These are phyloP conservation scores for Lomentospora prolificans DNA, from an alignment of 2,329 filamentous ascomycete species.

Conservation along the genomic window DNA sequence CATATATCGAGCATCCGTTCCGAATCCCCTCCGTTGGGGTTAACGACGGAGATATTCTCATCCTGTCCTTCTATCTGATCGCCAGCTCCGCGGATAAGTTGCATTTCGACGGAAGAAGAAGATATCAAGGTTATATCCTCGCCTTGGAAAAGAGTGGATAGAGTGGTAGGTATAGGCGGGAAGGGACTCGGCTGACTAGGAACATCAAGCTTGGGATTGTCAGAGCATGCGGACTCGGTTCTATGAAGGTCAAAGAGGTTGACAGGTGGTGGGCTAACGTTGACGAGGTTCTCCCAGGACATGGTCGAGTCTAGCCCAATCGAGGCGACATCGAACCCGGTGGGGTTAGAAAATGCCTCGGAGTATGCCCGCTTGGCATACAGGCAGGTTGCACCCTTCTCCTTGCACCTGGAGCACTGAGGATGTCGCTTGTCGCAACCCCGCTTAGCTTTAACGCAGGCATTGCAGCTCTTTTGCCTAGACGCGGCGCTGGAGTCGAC, in stretches of 20 bases:
- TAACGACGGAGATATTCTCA: background rate
- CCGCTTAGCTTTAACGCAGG: slow-evolving; percentile 36
- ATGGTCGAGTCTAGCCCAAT: background rate
- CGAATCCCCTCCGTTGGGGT: background rate
- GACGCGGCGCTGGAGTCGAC: slow-evolving; percentile 24
- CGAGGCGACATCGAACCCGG: background rate
- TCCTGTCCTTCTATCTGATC: background rate
- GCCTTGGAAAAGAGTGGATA: no score
- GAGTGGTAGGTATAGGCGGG: no score
- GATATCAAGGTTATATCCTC: no score
- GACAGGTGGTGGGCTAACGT: background rate
- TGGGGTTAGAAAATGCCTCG: background rate
- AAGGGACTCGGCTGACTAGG: no score
- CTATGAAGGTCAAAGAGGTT: no score
- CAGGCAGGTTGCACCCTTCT: slow-evolving; percentile 30
- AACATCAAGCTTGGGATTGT: no score
- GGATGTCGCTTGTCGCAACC: slow-evolving; percentile 36
- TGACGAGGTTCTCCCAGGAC: background rate
- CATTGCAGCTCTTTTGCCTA: slow-evolving; percentile 41
- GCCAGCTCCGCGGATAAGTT: background rate
- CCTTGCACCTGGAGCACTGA: slow-evolving; percentile 30
- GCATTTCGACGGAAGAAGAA: background rate
- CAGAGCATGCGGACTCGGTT: no score
- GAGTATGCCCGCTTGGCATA: slow-evolving; percentile 17
- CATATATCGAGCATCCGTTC: background rate